A percentile compares a stretch with the other conserved stretches of the same genome.
These are phyloP conservation scores for Aspergillus nomiae DNA, from an alignment of 2,329 filamentous ascomycete genomes.

Conservation along the genomic window DNA sequence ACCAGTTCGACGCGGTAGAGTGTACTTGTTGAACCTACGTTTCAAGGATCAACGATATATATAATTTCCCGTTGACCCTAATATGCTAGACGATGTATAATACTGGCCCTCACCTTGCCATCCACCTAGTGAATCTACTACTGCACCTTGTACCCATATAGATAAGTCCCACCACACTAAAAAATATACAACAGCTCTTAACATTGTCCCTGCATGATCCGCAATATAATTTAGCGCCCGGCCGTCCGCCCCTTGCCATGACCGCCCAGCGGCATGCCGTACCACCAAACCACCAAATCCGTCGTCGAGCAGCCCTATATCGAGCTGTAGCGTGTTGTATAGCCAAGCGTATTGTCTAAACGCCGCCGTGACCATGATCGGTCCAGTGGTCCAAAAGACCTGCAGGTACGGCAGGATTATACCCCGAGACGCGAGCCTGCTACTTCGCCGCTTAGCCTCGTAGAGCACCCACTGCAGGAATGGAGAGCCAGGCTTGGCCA, in stretches of 20 bases:
- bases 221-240: slow-evolving; percentile 18
- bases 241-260: slow-evolving; percentile 22
- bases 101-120: no score
- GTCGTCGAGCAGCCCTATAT: slow-evolving; percentile 17
- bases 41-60: no score
- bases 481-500: slow-evolving; percentile 17
- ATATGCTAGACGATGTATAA: no score
- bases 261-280: slow-evolving; percentile 19
- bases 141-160: no score
- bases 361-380: slow-evolving; percentile 22
- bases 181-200: no score
- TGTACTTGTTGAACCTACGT: no score
- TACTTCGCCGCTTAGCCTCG: slow-evolving; percentile 19
- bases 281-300: slow-evolving; percentile 11
- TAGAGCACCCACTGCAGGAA: slow-evolving; percentile 19
- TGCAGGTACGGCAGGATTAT: slow-evolving; percentile 21
- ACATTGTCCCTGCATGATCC: slow-evolving; percentile 8
- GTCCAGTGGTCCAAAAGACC: slow-evolving; percentile 25
- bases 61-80: no score
- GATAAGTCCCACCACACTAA: no score
- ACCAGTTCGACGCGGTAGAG: no score
- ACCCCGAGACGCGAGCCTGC: slow-evolving; percentile 3
- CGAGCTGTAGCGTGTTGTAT: slow-evolving; percentile 3
- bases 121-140: no score
- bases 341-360: slow-evolving; percentile 14